Percentiles rank a stretch among this genome's conserved stretches.
phyloP scores from a whole-genome alignment of 129 eudicot genomes.

The Flaveria sonorensis region DNA sequence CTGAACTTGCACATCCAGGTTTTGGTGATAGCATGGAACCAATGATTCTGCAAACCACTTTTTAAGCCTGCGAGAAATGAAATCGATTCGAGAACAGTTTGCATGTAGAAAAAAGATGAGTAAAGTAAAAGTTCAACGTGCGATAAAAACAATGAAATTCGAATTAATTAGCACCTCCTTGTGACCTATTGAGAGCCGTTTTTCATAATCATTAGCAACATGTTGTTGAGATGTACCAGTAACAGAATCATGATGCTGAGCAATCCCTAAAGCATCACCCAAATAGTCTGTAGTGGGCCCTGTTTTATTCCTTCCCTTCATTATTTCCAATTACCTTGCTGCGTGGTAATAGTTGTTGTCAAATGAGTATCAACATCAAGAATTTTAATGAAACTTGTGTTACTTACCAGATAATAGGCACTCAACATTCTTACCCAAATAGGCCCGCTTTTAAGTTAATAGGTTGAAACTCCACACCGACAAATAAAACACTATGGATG shows the following conservation, averaged over 20 bases:
- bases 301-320: slow-evolving; percentile 65
- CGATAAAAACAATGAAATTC: neutral
- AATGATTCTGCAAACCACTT: slow-evolving; percentile 66
- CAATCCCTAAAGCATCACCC: slow-evolving; percentile 85
- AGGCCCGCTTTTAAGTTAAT: too few species aligned
- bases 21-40: slow-evolving; percentile 54
- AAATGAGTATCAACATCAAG: slow-evolving; percentile 4
- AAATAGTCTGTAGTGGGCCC: slow-evolving; percentile 67
- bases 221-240: slow-evolving; percentile 87
- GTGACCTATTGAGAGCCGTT: slow-evolving; percentile 4
- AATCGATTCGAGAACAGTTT: slow-evolving; percentile 10
- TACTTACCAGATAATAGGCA: slow-evolving; percentile 78
- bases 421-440: too few species aligned
- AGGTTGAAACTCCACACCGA: too few species aligned
- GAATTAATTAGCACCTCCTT: slow-evolving; percentile 4
- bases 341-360: slow-evolving; percentile 46
- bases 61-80: slow-evolving; percentile 58
- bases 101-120: too few species aligned
- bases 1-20: slow-evolving; percentile 45
- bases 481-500: too few species aligned
- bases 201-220: slow-evolving; percentile 7
- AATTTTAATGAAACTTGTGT: neutral
- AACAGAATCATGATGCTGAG: slow-evolving; percentile 94
- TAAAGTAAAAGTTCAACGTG: neutral
- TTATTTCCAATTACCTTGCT: slow-evolving; percentile 83